Conservation (phyloP, 176 grass and related monocot genomes). For the Carex cristatella region DNA sequence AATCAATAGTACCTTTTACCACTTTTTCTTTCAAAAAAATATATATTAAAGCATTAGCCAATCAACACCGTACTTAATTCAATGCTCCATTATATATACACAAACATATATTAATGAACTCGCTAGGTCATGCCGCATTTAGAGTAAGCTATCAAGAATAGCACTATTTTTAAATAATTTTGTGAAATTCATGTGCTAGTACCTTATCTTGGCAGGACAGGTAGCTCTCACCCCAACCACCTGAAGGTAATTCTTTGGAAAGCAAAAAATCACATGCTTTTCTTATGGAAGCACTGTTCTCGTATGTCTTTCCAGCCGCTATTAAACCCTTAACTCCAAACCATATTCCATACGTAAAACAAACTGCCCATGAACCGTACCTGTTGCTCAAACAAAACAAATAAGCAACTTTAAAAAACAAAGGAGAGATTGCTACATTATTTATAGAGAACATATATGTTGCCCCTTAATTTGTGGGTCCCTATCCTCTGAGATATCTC, state of each 20-base stretch:
- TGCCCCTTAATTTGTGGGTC: too few relatives aligned
- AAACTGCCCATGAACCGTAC: constrained; percentile 95
- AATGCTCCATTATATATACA: not conserved
- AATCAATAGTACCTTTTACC: not conserved
- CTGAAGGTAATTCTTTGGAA: constrained; percentile 76
- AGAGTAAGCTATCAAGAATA: not conserved
- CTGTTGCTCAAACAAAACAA: constrained; percentile 35
- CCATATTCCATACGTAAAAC: constrained; percentile 90
- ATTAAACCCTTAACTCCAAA: constrained; percentile 82
- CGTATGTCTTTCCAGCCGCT: constrained; percentile 65
- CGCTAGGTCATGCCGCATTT: not conserved
- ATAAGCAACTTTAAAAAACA: not conserved
- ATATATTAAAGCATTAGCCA: not conserved
- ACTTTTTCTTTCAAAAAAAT: not conserved
- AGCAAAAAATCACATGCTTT: constrained; percentile 84
- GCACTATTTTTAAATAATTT: constrained; percentile 6
- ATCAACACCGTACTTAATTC: not conserved
- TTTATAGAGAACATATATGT: too few relatives aligned
- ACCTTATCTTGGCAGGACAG: constrained; percentile 94
- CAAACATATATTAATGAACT: not conserved
- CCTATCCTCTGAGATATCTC: too few relatives aligned
- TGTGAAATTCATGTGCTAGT: constrained; percentile 9
- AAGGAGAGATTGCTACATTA: not conserved
- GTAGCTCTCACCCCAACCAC: constrained; percentile 99
- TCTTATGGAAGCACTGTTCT: constrained; percentile 53